Conservation (phyloP, 371 early-diverging fungal species). For the Blakeslea trispora region DNA sequence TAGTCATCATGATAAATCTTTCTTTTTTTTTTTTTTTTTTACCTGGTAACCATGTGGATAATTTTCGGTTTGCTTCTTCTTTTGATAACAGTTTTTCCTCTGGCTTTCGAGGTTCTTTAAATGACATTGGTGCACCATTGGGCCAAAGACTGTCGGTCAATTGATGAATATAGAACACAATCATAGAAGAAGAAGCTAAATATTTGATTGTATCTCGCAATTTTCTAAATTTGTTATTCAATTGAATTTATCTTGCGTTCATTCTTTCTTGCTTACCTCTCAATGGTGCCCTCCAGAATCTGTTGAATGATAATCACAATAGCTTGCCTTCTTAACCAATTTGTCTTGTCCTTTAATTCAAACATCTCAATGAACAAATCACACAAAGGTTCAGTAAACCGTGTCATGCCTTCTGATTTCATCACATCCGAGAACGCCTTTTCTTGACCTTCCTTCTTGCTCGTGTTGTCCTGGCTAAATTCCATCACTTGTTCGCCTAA, state of each 20-base stretch:
- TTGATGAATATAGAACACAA: constrained; percentile 41
- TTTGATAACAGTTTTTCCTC: constrained; percentile 60
- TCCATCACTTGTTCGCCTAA: constrained; percentile 70
- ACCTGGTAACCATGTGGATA: constrained; percentile 68
- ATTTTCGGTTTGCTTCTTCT: constrained; percentile 65
- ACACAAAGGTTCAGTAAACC: constrained; percentile 72
- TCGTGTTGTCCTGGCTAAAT: constrained; percentile 34
- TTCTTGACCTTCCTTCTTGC: background rate
- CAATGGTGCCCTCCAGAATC: constrained; percentile 84
- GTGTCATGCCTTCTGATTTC: constrained; percentile 57
- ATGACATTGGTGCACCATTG: constrained; percentile 36
- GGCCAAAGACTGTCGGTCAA: constrained; percentile 58
- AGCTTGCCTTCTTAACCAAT: constrained; percentile 87
- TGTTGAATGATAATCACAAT: constrained; percentile 82
- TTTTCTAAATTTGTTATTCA: no score
- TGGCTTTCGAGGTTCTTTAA: constrained; percentile 44
- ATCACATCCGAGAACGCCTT: constrained; percentile 15
- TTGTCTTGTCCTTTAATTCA: constrained; percentile 82
- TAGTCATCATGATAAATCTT: no score
- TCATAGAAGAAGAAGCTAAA: constrained; percentile 43
- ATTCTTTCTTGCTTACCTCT: no score
- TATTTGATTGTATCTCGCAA: constrained; percentile 44
- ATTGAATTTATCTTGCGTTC: no score
- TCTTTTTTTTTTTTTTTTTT: no score
- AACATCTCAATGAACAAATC: constrained; percentile 88